Evolutionary conservation across 495 filamentous ascomycete genomes (phyloP).

Genomic region (Astrothelium macrocarpum): DNA sequence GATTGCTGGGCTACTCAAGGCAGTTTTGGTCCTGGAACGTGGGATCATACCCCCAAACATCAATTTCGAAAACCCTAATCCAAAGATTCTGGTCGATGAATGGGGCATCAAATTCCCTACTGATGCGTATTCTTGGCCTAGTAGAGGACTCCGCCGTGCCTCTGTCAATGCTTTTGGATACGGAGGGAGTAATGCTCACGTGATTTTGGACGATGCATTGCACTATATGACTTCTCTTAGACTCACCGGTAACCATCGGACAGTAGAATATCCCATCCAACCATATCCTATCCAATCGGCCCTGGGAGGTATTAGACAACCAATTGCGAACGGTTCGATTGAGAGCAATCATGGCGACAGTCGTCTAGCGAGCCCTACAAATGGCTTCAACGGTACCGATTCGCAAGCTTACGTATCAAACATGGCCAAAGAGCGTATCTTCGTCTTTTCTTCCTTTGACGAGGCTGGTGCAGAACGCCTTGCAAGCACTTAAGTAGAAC

Average conservation of each 20-base stretch:
- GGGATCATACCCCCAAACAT: constrained; percentile 39
- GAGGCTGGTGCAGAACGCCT: not conserved
- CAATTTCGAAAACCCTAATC: constrained; percentile 37
- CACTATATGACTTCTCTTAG: not conserved
- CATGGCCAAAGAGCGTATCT: not conserved
- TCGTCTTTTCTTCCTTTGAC: not conserved
- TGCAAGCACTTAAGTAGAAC: not conserved
- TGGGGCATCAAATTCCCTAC: too few relatives aligned
- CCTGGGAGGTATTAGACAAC: not conserved
- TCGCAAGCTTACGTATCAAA: not conserved
- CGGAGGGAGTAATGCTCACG: too few relatives aligned
- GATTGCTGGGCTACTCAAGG: constrained; percentile 50
- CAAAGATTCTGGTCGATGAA: constrained; percentile 19
- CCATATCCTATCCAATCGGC: not conserved
- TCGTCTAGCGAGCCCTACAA: not conserved
- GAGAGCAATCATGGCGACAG: not conserved
- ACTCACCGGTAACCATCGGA: not conserved
- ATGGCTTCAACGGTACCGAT: not conserved
- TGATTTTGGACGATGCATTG: not conserved
- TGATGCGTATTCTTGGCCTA: too few relatives aligned
- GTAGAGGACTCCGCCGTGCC: too few relatives aligned
- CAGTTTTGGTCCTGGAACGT: constrained; percentile 48
- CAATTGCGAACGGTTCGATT: not conserved
- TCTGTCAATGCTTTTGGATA: too few relatives aligned
- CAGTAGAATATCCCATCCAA: too few relatives aligned